Conservation (phyloP, 768 basidiomycete species). For the Rhizopogon sp. region DNA sequence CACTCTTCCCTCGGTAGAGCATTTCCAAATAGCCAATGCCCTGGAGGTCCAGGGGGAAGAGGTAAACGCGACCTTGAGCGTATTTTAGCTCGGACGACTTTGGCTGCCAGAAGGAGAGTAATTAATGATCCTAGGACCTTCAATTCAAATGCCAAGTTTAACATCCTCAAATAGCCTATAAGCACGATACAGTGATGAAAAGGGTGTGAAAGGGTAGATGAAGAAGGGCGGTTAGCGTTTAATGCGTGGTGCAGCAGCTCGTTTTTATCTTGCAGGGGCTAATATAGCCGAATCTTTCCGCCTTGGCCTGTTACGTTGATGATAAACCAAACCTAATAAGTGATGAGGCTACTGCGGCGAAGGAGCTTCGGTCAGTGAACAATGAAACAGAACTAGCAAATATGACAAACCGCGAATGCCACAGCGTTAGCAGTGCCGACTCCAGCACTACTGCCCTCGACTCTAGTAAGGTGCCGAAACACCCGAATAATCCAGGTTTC, state of each 20-base stretch:
- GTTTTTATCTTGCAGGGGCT: neutral
- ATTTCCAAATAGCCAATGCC: slow-evolving; percentile 29
- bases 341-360: too few relatives aligned
- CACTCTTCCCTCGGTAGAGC: slow-evolving; percentile 22
- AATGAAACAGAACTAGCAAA: too few relatives aligned
- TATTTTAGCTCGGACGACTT: slow-evolving; percentile 6
- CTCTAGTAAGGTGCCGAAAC: too few relatives aligned
- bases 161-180: slow-evolving; percentile 6
- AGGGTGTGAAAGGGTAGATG: neutral
- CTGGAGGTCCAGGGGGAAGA: slow-evolving; percentile 26
- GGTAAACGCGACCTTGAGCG: slow-evolving; percentile 14
- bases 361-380: too few relatives aligned
- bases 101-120: slow-evolving; percentile 12
- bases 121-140: slow-evolving; percentile 16
- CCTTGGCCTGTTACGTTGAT: too few relatives aligned
- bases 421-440: too few relatives aligned
- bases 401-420: too few relatives aligned
- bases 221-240: neutral
- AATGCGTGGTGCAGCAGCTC: neutral
- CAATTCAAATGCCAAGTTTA: slow-evolving; percentile 5
- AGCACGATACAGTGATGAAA: neutral
- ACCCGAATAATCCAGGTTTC: too few relatives aligned
- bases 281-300: too few relatives aligned
- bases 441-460: too few relatives aligned
- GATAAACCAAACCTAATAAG: too few relatives aligned